A percentile compares a stretch with the other conserved stretches of the same genome.
These are phyloP conservation scores for Verticillium albo-atrum DNA, from an alignment of 2,329 filamentous ascomycete species.

Conservation along the genomic window DNA sequence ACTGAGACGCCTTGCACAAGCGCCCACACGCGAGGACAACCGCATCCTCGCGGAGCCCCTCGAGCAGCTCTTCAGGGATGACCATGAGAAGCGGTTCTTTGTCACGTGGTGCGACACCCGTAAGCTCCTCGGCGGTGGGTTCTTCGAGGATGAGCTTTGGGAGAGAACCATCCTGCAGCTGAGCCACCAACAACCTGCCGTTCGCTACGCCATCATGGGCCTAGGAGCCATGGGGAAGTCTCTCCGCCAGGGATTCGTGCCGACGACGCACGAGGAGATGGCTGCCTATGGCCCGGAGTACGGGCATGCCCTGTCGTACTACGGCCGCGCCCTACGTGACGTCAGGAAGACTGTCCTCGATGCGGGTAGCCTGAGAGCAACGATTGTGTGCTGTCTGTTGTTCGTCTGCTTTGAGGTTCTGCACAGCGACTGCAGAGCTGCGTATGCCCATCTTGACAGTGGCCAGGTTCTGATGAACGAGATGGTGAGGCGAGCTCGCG, in stretches of 20 bases:
- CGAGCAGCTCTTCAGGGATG: conserved; percentile 7
- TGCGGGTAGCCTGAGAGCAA: conserved; percentile 17
- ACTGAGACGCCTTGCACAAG: not conserved
- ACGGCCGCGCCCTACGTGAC: conserved; percentile 25
- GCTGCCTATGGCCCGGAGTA: conserved; percentile 16
- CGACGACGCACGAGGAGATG: conserved; percentile 7
- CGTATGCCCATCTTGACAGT: conserved; percentile 28
- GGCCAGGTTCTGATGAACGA: conserved; percentile 31
- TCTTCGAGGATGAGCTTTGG: conserved; percentile 32
- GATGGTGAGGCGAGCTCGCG: conserved; percentile 12
- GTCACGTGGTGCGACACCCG: conserved; percentile 17
- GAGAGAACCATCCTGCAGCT: conserved; percentile 27
- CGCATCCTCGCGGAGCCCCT: conserved; percentile 2
- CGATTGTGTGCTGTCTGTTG: conserved; percentile 29
- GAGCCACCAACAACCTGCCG: conserved; percentile 23
- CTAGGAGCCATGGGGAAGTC: conserved; percentile 27
- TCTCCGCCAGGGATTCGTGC: conserved; percentile 3
- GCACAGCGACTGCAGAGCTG: conserved; percentile 28
- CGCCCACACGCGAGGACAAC: not conserved
- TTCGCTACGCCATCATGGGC: conserved; percentile 31
- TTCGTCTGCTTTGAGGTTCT: conserved; percentile 32
- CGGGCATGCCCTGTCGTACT: conserved; percentile 24
- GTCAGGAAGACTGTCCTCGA: conserved; percentile 15
- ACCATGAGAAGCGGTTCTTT: conserved; percentile 20
- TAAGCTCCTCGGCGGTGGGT: conserved; percentile 17